These are phyloP conservation scores for Gossypium bickii DNA, from an alignment of 345 rosid species.

Conservation along the genomic window DNA sequence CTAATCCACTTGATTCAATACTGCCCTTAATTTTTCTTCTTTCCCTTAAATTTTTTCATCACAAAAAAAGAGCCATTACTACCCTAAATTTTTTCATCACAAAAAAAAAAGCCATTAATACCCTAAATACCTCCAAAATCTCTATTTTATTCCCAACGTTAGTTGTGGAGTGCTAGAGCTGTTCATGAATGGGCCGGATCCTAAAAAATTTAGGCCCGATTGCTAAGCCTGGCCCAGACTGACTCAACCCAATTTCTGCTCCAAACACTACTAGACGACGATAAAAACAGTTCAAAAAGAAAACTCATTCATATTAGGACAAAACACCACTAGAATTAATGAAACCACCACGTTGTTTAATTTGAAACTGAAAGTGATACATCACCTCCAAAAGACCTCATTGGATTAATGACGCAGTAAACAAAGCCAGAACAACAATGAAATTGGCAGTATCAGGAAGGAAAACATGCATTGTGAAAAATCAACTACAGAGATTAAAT, in stretches of 20 bases:
- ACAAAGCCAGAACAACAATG: background rate
- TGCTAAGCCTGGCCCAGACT: too few species aligned
- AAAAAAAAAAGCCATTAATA: too few species aligned
- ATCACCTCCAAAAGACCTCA: background rate
- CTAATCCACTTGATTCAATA: too few species aligned
- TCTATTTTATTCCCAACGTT: too few species aligned
- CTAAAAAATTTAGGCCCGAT: too few species aligned
- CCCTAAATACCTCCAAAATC: too few species aligned
- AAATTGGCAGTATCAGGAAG: background rate
- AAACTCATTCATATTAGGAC: background rate
- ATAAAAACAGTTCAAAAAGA: background rate
- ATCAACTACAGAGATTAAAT: background rate
- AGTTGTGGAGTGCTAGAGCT: too few species aligned
- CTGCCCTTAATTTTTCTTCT: too few species aligned
- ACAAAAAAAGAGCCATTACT: too few species aligned
- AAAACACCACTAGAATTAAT: background rate
- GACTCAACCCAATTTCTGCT: background rate
- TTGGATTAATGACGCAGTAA: background rate
- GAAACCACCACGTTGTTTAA: background rate
- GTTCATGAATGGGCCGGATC: accelerated
- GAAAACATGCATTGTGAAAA: background rate
- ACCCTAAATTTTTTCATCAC: too few species aligned
- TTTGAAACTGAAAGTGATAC: background rate
- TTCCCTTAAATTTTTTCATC: too few species aligned
- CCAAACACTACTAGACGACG: background rate